Percentiles rank a stretch among this genome's conserved stretches.
Conservation (phyloP, 805 yeast genomes). For the Cyberlindnera mycetangii region DNA sequence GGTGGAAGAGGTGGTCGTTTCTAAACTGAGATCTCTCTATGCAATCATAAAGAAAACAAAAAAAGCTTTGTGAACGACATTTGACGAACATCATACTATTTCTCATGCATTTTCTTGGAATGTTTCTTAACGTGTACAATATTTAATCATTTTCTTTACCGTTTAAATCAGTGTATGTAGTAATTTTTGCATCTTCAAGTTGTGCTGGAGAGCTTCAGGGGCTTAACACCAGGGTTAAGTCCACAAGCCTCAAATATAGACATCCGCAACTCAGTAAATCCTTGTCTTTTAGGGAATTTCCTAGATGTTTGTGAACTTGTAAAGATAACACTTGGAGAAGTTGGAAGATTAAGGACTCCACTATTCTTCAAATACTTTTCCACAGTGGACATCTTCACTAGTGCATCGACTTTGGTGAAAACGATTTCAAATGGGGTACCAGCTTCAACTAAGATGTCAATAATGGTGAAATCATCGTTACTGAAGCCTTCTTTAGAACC, state of each 20-base stretch:
- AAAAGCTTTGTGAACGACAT: neutral
- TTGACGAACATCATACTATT: constrained; percentile 2
- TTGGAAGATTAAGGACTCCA: constrained; percentile 38
- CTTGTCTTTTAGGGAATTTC: constrained; percentile 40
- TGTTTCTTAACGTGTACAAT: constrained; percentile 16
- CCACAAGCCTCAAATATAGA: constrained; percentile 56
- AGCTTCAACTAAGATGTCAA: constrained; percentile 44
- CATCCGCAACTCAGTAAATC: constrained; percentile 50
- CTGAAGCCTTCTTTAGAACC: constrained; percentile 60
- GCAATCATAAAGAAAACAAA: too few species aligned
- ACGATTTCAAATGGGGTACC: constrained; percentile 74
- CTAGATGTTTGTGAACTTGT: constrained; percentile 46
- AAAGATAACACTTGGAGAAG: constrained; percentile 43
- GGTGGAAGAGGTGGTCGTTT: constrained; percentile 27
- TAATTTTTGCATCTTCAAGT: neutral
- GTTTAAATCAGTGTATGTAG: neutral
- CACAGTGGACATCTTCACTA: constrained; percentile 37
- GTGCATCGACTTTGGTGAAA: constrained; percentile 71
- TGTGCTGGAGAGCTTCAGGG: constrained; percentile 16
- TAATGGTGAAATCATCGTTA: constrained; percentile 51
- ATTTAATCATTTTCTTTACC: constrained; percentile 7
- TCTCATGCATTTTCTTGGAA: constrained; percentile 9
- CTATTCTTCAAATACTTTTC: constrained; percentile 37
- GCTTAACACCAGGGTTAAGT: constrained; percentile 26
- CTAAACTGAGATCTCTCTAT: constrained; percentile 10